phyloP scores from a whole-genome alignment of 495 filamentous ascomycete species.

The Penicillium coprophilum region DNA sequence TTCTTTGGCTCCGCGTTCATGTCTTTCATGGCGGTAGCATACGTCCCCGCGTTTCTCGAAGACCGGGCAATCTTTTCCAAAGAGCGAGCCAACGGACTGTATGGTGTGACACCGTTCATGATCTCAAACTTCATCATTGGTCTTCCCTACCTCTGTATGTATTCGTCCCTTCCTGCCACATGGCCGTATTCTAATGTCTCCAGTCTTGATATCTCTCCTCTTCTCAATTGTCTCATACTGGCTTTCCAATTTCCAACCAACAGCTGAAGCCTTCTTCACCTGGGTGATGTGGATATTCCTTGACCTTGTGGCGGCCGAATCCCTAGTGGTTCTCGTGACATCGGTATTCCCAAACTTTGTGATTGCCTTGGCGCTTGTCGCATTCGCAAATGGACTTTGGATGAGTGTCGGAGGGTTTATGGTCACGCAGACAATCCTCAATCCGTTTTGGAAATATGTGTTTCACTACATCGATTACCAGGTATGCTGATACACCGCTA shows the following conservation, averaged over 20 bases:
- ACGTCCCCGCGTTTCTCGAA: slow-evolving; percentile 79
- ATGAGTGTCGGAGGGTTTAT: slow-evolving; percentile 83
- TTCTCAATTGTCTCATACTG: slow-evolving; percentile 77
- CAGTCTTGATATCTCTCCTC: slow-evolving; percentile 66
- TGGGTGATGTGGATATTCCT: slow-evolving; percentile 88
- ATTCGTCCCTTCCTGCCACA: neutral
- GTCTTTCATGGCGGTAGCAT: slow-evolving; percentile 89
- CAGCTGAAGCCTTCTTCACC: slow-evolving; percentile 64
- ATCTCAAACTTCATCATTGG: slow-evolving; percentile 80
- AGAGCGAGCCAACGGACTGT: slow-evolving; percentile 79
- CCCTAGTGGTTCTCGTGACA: slow-evolving; percentile 72
- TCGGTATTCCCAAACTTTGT: slow-evolving; percentile 76
- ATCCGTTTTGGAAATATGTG: slow-evolving; percentile 81
- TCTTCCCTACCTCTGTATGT: slow-evolving; percentile 65
- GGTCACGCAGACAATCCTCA: slow-evolving; percentile 66
- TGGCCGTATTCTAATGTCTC: slow-evolving; percentile 1
- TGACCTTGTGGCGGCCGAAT: slow-evolving; percentile 77
- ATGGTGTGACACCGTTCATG: slow-evolving; percentile 68
- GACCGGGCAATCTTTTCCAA: slow-evolving; percentile 71
- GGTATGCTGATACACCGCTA: slow-evolving; percentile 21
- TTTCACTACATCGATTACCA: slow-evolving; percentile 86
- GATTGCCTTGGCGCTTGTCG: slow-evolving; percentile 68
- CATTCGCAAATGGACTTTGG: slow-evolving; percentile 84
- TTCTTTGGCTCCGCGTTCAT: slow-evolving; percentile 84
- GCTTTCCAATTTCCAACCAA: slow-evolving; percentile 73